Percentiles rank a stretch among this genome's conserved stretches.
Evolutionary conservation across 2,329 filamentous ascomycete species (phyloP).

Genomic region (Amesomyces nigricolor): DNA sequence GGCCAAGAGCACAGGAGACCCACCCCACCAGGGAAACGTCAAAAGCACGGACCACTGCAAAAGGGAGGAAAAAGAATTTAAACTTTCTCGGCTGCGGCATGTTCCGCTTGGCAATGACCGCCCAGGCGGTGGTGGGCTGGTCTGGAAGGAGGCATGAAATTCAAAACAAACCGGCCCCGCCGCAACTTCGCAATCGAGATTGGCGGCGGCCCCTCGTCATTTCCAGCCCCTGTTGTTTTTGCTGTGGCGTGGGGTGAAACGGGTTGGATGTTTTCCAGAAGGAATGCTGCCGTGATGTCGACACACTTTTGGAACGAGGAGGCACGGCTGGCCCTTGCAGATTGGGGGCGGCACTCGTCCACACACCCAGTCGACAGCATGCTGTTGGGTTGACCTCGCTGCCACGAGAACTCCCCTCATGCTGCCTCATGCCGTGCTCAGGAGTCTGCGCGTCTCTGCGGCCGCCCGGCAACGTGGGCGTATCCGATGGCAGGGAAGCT

Average conservation of each 20-base stretch:
- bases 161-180: constrained; percentile 14
- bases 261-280: not conserved
- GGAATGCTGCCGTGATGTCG: too few species aligned
- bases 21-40: too few species aligned
- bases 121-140: not conserved
- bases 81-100: constrained; percentile 1
- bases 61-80: not conserved
- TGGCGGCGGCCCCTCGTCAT: constrained; percentile 17
- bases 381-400: too few species aligned
- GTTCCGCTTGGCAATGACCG: not conserved
- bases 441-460: too few species aligned
- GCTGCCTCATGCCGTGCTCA: not conserved
- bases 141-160: not conserved
- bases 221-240: constrained; percentile 15
- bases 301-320: too few species aligned
- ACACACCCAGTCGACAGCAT: too few species aligned
- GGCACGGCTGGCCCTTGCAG: too few species aligned
- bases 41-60: not conserved
- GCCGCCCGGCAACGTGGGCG: not conserved
- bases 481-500: not conserved
- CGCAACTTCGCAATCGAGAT: constrained; percentile 18
- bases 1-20: too few species aligned
- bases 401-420: not conserved
- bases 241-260: too few species aligned
- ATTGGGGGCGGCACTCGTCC: too few species aligned